Percentiles rank a stretch among this genome's conserved stretches.
Conservation (phyloP, 2,329 filamentous ascomycete species). For the Colletotrichum brevisporum region DNA sequence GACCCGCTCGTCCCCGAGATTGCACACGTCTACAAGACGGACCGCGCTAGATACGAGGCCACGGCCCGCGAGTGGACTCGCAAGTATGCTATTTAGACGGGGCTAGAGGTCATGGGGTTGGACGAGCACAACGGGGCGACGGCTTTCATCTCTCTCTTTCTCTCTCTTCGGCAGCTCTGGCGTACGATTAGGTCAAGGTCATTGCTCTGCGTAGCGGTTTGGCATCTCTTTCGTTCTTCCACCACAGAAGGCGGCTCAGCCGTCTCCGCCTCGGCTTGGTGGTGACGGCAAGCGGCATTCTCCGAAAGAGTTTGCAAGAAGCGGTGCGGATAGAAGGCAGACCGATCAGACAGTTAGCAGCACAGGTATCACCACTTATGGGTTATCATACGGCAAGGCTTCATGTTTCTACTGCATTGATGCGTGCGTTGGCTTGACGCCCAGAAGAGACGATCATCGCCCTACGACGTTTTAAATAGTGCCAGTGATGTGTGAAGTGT, state of each 20-base stretch:
- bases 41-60: constrained; percentile 94
- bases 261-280: not conserved
- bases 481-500: constrained; percentile 2
- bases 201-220: constrained; percentile 41
- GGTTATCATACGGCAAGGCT: constrained; percentile 55
- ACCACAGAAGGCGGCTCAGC: constrained; percentile 23
- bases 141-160: constrained; percentile 35
- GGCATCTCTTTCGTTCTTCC: constrained; percentile 36
- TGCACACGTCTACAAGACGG: constrained; percentile 99
- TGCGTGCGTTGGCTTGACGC: constrained; percentile 29
- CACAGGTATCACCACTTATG: constrained; percentile 50
- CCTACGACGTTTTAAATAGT: not conserved
- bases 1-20: constrained; percentile 99
- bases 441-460: constrained; percentile 34
- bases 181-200: constrained; percentile 38
- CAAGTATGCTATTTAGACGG: constrained; percentile 91
- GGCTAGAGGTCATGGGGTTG: constrained; percentile 39
- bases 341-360: constrained; percentile 53
- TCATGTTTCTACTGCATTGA: constrained; percentile 53
- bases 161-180: constrained; percentile 39
- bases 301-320: constrained; percentile 36
- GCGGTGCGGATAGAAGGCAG: constrained; percentile 45
- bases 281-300: constrained; percentile 19
- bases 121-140: constrained; percentile 37
- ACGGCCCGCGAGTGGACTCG: constrained; percentile 98